Conservation (phyloP, 371 early-diverging fungal genomes). For the Zopfochytrium polystomum region DNA sequence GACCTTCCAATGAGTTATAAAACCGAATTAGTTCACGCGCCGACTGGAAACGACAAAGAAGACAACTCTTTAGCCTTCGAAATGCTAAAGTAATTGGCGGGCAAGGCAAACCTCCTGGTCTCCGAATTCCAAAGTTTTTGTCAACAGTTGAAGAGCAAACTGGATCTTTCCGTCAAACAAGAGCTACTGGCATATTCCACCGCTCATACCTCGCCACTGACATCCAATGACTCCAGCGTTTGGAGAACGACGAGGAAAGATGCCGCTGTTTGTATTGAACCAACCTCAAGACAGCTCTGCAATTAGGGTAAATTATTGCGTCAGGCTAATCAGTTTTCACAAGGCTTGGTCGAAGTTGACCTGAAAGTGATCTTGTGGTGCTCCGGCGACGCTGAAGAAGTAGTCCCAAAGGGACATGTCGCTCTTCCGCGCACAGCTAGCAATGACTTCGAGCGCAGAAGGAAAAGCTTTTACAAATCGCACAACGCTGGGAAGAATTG, state of each 20-base stretch:
- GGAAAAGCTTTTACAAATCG: slow-evolving; percentile 73
- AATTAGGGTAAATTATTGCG: background rate
- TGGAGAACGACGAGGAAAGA: slow-evolving; percentile 83
- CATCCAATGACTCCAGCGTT: slow-evolving; percentile 68
- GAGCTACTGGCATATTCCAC: background rate
- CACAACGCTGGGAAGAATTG: slow-evolving; percentile 66
- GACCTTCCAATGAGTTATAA: slow-evolving; percentile 75
- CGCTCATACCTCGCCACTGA: slow-evolving; percentile 59
- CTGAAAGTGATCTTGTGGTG: slow-evolving; percentile 74
- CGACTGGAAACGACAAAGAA: slow-evolving; percentile 33
- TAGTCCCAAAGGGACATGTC: slow-evolving; percentile 87
- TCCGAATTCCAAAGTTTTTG: slow-evolving; percentile 68
- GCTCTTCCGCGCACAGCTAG: slow-evolving; percentile 84
- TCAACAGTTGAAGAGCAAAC: slow-evolving; percentile 63
- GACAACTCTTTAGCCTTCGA: no score
- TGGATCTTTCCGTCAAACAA: slow-evolving; percentile 5
- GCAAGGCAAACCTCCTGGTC: slow-evolving; percentile 66
- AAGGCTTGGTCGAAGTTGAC: slow-evolving; percentile 38
- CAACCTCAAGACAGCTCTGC: slow-evolving; percentile 66
- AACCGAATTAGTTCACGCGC: slow-evolving; percentile 80
- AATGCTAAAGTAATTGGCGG: background rate
- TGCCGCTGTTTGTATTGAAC: slow-evolving; percentile 74
- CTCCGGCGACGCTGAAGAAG: slow-evolving; percentile 75
- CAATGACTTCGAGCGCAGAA: slow-evolving; percentile 75
- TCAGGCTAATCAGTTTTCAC: background rate